Conservation (phyloP, 495 filamentous ascomycete species). For the Tuber umbilicatum region DNA sequence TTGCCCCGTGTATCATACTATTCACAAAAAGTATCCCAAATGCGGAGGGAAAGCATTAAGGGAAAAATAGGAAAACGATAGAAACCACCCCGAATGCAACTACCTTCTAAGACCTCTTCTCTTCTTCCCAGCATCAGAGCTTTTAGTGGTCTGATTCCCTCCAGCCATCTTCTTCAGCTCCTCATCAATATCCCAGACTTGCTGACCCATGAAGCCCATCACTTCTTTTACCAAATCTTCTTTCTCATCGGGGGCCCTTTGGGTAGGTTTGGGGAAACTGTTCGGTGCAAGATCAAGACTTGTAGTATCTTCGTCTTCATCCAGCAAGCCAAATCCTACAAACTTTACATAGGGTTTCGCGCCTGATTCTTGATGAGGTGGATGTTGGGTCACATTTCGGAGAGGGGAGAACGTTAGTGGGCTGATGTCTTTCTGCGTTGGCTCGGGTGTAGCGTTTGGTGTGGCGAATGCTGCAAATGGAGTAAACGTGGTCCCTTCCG, state of each 20-base stretch:
- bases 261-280: slow-evolving; percentile 8
- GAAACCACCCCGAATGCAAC: neutral
- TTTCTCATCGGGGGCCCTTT: slow-evolving; percentile 9
- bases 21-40: neutral
- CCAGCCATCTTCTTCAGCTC: slow-evolving; percentile 31
- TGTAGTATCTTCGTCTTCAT: slow-evolving; percentile 12
- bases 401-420: slow-evolving; percentile 13
- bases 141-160: neutral
- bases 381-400: neutral
- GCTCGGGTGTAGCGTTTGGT: slow-evolving; percentile 26
- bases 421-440: slow-evolving; percentile 1
- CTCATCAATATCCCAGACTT: slow-evolving; percentile 37
- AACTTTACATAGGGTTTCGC: slow-evolving; percentile 14
- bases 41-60: neutral
- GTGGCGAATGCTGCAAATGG: slow-evolving; percentile 34
- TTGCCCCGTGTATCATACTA: neutral
- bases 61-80: neutral
- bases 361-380: neutral
- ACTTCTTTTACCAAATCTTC: slow-evolving; percentile 21
- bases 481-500: slow-evolving; percentile 23
- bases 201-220: slow-evolving; percentile 33
- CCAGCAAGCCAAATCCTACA: slow-evolving; percentile 14
- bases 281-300: slow-evolving; percentile 6
- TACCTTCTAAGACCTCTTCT: slow-evolving; percentile 3
- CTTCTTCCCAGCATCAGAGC: neutral